Conservation (phyloP, 495 filamentous ascomycete species). For the Bacidia gigantensis region DNA sequence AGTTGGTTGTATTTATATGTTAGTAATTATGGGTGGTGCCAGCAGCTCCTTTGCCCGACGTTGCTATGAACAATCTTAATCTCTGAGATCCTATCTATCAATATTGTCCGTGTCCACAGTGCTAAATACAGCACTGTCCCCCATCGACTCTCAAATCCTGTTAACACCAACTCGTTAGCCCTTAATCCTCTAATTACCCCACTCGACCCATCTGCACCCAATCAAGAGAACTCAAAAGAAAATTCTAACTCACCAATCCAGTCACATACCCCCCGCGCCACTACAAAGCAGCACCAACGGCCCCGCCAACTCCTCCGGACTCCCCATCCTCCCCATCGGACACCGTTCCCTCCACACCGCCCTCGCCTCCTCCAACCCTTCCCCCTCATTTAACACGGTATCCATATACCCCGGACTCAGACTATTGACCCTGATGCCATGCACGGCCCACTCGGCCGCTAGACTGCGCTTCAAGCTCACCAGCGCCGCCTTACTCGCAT, state of each 20-base stretch:
- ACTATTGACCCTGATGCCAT: constrained; percentile 55
- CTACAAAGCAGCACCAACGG: constrained; percentile 50
- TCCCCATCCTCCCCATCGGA: constrained; percentile 57
- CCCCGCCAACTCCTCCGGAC: constrained; percentile 51
- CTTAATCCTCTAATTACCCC: too few species aligned
- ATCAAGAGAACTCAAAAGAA: too few species aligned
- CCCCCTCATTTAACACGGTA: constrained; percentile 61
- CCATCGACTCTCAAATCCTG: constrained; percentile 46
- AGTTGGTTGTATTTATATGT: too few species aligned
- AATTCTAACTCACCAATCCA: constrained; percentile 24
- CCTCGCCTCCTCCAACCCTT: constrained; percentile 39
- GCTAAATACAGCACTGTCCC: constrained; percentile 20
- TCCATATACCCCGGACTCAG: constrained; percentile 70
- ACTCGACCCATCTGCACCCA: too few species aligned
- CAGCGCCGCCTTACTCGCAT: constrained; percentile 30
- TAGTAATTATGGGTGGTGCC: too few species aligned
- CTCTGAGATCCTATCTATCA: too few species aligned
- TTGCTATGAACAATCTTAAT: too few species aligned
- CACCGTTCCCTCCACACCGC: constrained; percentile 46
- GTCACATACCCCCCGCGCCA: constrained; percentile 54
- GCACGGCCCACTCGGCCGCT: constrained; percentile 35
- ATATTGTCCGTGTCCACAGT: too few species aligned
- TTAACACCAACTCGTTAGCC: neutral
- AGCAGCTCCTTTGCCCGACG: too few species aligned
- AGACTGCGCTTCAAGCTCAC: constrained; percentile 24